Base-by-base conservation (phyloP, 495 filamentous ascomycete species). In the Podospora pseudopauciseta region DNA sequence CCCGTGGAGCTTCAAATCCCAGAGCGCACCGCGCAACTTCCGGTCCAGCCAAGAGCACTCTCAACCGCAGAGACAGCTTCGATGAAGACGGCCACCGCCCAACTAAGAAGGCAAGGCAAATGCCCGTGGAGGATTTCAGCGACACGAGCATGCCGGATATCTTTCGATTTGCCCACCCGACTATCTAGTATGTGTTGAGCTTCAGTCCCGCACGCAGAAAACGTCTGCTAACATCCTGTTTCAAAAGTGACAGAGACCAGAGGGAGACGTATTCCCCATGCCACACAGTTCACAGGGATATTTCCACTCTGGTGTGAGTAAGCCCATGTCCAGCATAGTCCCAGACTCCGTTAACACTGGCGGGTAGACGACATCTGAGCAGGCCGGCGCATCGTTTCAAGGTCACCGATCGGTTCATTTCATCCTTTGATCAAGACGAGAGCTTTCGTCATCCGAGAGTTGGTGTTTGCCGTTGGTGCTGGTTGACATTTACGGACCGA, bases 241-340 rank as follows among this genome's bases (percentile, higher is more conserved):
- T 28, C 58, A 68, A 73, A 49, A 76, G 74, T 60, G 71, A 76
- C 57, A 74, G 66, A 20, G 70, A 71, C 49, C 73, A 71, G 26
- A 70, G 68, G 27, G 74, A 78, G 15, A 77, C 72, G 49, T 79
- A 74, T 63, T 72, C 72, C 9, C 73, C 77, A 0, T 79, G 77
- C 65, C 77, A 79, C 56, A 73, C 77, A 7, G 23, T 67, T n/a
- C 77, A 78, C 64, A 70, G 73, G 64, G 74, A 79, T 20, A 78
- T 79, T 60, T 77, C 77, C 9, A 77, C 76, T 53, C 68, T 79
- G 26, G 76, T 76, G 76, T 76, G 65, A 72, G 76, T 71, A 58
- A 15, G 20, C 27, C 27, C 20, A 18, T 61, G 16, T 5, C 59
- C 26, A 30, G 30, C 11, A 7, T 20, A 4, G n/a, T 11, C 54